A percentile compares a stretch with the other conserved stretches of the same genome.
These are phyloP conservation scores for Colletotrichum endophyticum DNA, from an alignment of 2,329 filamentous ascomycete species.

Conservation along the genomic window DNA sequence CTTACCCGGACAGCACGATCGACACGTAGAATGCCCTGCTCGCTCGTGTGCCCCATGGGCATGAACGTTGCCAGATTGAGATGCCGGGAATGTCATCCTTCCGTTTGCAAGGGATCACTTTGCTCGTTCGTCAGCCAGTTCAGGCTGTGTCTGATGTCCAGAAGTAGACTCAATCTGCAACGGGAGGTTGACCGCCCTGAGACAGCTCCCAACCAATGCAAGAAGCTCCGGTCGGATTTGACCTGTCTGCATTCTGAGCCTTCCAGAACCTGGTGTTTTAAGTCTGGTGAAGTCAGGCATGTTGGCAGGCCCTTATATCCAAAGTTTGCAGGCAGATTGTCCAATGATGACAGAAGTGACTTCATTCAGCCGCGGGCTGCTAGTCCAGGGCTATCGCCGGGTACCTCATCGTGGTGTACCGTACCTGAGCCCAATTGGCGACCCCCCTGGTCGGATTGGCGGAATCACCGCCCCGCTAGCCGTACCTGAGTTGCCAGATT, in stretches of 20 bases:
- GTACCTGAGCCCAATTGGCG: not conserved
- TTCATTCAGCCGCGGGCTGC: not conserved
- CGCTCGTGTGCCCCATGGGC: not conserved
- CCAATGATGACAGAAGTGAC: not conserved
- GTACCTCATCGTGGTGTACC: not conserved
- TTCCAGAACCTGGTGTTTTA: not conserved
- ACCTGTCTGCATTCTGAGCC: not conserved
- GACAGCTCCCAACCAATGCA: not conserved
- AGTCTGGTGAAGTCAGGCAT: not conserved
- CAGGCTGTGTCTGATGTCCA: not conserved
- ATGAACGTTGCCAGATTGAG: not conserved
- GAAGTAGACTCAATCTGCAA: not conserved
- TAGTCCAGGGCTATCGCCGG: not conserved
- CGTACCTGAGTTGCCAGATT: not conserved
- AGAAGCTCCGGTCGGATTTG: not conserved
- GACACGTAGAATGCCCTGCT: not conserved
- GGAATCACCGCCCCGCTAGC: slow-evolving; percentile 1
- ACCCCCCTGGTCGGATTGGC: not conserved
- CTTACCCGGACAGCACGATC: not conserved
- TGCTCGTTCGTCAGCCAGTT: not conserved
- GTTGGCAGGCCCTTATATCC: not conserved
- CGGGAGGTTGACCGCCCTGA: not conserved
- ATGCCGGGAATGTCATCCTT: not conserved
- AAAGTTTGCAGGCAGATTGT: not conserved
- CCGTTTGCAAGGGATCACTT: not conserved